Conservation (phyloP, 1,139 yeast species). For the Saccharomyces hybrid region DNA sequence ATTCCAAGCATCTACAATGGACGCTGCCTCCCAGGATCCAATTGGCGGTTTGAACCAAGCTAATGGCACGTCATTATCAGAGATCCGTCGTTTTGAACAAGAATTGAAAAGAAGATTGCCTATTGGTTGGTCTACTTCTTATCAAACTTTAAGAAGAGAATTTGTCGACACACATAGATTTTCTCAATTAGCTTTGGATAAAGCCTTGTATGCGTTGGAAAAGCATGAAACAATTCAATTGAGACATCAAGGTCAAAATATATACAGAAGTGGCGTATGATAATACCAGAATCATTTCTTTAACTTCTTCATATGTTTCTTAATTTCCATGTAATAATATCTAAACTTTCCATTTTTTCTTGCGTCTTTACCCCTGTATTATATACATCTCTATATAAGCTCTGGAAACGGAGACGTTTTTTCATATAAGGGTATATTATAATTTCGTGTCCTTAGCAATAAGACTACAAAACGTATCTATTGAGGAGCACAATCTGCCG, state of each 20-base stretch:
- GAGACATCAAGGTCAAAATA: conserved; percentile 80
- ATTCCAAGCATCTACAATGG: conserved; percentile 96
- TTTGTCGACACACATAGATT: conserved; percentile 67
- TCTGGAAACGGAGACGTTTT: neutral
- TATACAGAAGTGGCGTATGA: conserved; percentile 71
- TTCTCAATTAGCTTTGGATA: conserved; percentile 69
- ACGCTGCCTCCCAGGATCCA: conserved; percentile 81
- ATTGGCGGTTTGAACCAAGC: conserved; percentile 42
- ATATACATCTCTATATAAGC: neutral
- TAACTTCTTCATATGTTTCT: neutral
- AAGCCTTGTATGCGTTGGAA: conserved; percentile 74
- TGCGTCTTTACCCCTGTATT: neutral
- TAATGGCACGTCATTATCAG: conserved; percentile 49
- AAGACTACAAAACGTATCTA: neutral
- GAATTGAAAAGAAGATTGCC: conserved; percentile 88
- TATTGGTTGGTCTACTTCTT: conserved; percentile 93
- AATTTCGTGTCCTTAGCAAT: neutral
- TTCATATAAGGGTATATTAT: neutral
- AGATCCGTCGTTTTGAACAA: conserved; percentile 71
- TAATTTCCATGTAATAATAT: neutral
- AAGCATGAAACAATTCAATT: conserved; percentile 80
- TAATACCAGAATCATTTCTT: neutral
- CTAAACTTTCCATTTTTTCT: neutral
- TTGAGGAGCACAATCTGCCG: neutral
- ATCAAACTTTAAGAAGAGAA: conserved; percentile 74